Base-by-base conservation (phyloP, 2,329 filamentous ascomycete species). In the Corinectria fuckeliana region DNA sequence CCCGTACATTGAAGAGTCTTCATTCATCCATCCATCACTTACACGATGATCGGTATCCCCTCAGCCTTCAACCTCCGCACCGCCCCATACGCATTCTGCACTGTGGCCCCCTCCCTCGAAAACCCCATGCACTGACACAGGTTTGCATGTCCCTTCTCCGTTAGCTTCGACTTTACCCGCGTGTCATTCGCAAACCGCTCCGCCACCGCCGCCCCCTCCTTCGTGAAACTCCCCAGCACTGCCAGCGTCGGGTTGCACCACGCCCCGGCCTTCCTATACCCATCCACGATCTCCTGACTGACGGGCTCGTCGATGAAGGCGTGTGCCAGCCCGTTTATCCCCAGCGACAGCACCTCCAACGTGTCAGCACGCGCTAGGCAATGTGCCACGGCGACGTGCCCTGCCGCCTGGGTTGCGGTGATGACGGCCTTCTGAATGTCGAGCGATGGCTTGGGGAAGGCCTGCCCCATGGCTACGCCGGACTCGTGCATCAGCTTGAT, bases 401-500 rank as follows among this genome's bases (percentile, higher is more conserved):
- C 71, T 23, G 65, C 52, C 18, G 61, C 41, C 18, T 75, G 72
- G 5, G 72, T 67, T 4, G 78, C 75, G 5, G 74, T 69, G 32
- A 83, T 73, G 18, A 84, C 72, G 3, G 74, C 75, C 48, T 71
- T 75, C 60, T 84, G 81, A 4, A 85, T 71, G 42, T 78, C 74
- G 4, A 79, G 55, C 0, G 75, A 72, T 0, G 81, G 81, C 30
- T 78, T 71, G 4, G 65, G 61, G 16, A 81, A 72, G 7, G 72
- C 58, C 25, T 70, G 56, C 2, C 76, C 75, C 67, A 83, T 71
- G 8, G 72, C 67, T 7, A 66, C 72, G 3, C 81, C 81, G 50
- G 73, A 75, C 62, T 84, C 81, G 61, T 83, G 79, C 75, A 84
- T 81, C 47, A 83, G 68, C 64, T 83, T 84, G 66, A 82, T 80